Evolutionary conservation across 2,329 filamentous ascomycete species (phyloP).

Genomic region (Aspergillus bombycis): DNA sequence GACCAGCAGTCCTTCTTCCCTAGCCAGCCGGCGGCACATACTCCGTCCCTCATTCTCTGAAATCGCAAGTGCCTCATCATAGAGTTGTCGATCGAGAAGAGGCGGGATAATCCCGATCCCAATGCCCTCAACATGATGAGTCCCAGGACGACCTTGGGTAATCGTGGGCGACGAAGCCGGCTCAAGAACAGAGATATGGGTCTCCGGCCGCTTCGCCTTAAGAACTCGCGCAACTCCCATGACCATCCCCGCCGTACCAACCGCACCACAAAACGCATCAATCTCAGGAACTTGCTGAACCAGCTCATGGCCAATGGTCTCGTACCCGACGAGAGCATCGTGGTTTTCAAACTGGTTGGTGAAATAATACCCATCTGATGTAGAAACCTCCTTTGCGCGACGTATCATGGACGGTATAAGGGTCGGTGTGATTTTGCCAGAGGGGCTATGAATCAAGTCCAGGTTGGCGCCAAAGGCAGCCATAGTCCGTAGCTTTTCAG

Average conservation of each 20-base stretch:
- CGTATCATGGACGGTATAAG: constrained; percentile 15
- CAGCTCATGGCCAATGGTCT: constrained; percentile 14
- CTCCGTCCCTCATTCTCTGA: constrained; percentile 79
- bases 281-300: constrained; percentile 15
- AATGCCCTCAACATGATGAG: constrained; percentile 92
- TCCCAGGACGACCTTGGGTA: constrained; percentile 44
- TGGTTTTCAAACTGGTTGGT: constrained; percentile 19
- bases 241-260: constrained; percentile 18
- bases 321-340: constrained; percentile 17
- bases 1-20: constrained; percentile 84
- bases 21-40: constrained; percentile 78
- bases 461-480: constrained; percentile 16
- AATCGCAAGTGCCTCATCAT: constrained; percentile 93
- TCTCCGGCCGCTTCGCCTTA: constrained; percentile 4
- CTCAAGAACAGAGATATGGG: constrained; percentile 14
- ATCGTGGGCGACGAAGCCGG: constrained; percentile 16
- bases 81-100: constrained; percentile 71
- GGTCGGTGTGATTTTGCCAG: constrained; percentile 12
- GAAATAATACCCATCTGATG: constrained; percentile 4
- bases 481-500: constrained; percentile 18
- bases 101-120: constrained; percentile 91
- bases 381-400: constrained; percentile 6
- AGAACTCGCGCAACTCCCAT: constrained; percentile 17
- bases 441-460: constrained; percentile 14
- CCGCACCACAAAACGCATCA: constrained; percentile 20